These are phyloP conservation scores for Trapa incisa DNA, from an alignment of 345 rosid species.

Conservation along the genomic window DNA sequence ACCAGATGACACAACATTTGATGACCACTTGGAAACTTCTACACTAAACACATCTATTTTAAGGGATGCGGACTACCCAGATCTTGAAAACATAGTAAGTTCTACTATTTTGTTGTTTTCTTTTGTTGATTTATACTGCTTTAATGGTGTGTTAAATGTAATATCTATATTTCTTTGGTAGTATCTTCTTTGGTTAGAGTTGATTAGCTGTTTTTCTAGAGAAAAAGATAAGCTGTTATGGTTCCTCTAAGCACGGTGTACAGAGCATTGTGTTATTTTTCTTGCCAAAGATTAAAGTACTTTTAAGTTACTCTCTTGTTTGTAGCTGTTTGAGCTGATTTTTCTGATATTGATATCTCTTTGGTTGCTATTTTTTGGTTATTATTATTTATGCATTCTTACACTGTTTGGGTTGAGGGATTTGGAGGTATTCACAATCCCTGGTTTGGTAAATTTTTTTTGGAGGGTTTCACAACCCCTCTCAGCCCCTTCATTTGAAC, in stretches of 20 bases:
- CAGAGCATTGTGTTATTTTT: not conserved
- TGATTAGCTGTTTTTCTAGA: not conserved
- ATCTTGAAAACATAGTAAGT: slow-evolving; percentile 28
- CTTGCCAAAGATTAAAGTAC: not conserved
- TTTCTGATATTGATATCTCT: not conserved
- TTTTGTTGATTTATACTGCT: slow-evolving; percentile 1
- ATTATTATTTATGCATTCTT: not conserved
- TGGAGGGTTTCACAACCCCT: too few relatives aligned
- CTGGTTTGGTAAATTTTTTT: too few relatives aligned
- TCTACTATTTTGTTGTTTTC: slow-evolving; percentile 3
- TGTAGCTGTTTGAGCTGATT: not conserved
- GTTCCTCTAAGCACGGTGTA: not conserved
- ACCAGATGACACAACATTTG: too few relatives aligned
- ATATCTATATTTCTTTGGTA: not conserved
- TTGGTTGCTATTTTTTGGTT: not conserved
- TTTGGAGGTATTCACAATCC: too few relatives aligned
- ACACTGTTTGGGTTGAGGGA: too few relatives aligned
- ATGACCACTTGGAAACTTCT: slow-evolving; percentile 9
- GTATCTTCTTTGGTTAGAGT: not conserved
- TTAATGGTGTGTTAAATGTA: not conserved
- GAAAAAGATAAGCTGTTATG: not conserved
- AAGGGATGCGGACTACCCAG: slow-evolving; percentile 12
- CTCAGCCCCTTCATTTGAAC: too few relatives aligned
- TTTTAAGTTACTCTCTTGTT: not conserved
- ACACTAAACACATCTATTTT: slow-evolving; percentile 10